Percentiles rank a stretch among this genome's conserved stretches.
These are phyloP conservation scores for Pythium aquatile DNA, from an alignment of 352 stramenopile species.

Conservation along the genomic window DNA sequence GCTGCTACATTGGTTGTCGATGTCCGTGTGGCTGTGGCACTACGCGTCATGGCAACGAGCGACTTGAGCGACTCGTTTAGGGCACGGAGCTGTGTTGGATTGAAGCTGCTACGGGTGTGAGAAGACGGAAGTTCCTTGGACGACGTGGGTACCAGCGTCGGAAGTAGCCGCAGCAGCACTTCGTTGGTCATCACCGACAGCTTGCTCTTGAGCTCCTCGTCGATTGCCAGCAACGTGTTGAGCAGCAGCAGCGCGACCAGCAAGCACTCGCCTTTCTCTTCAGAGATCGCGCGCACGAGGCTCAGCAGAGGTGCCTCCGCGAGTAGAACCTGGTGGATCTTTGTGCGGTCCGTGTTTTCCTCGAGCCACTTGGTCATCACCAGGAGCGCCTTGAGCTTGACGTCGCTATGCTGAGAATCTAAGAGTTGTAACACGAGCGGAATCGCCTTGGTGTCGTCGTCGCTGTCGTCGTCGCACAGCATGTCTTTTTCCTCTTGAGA, in stretches of 20 bases:
- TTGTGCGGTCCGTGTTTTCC: slow-evolving; percentile 31
- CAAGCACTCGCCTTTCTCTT: slow-evolving; percentile 37
- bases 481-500: slow-evolving; percentile 32
- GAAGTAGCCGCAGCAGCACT: slow-evolving; percentile 49
- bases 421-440: slow-evolving; percentile 44
- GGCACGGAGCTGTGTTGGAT: slow-evolving; percentile 16
- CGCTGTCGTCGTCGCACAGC: slow-evolving; percentile 25
- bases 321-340: slow-evolving; percentile 27
- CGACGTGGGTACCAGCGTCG: slow-evolving; percentile 21
- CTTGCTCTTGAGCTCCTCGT: slow-evolving; percentile 53
- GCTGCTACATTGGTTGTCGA: not conserved
- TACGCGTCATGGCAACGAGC: slow-evolving; percentile 47
- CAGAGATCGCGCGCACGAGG: slow-evolving; percentile 50
- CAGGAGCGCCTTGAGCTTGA: slow-evolving; percentile 52
- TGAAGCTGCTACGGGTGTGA: slow-evolving; percentile 4
- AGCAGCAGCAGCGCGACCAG: slow-evolving; percentile 46
- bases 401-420: slow-evolving; percentile 31
- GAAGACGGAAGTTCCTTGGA: not conserved
- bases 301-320: slow-evolving; percentile 39
- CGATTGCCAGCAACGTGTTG: slow-evolving; percentile 41
- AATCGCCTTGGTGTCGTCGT: slow-evolving; percentile 35
- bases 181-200: slow-evolving; percentile 62
- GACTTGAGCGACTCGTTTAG: slow-evolving; percentile 49
- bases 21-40: not conserved
- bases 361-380: slow-evolving; percentile 46